These are phyloP conservation scores for Salix dunnii DNA, from an alignment of 345 rosid species.

Conservation along the genomic window DNA sequence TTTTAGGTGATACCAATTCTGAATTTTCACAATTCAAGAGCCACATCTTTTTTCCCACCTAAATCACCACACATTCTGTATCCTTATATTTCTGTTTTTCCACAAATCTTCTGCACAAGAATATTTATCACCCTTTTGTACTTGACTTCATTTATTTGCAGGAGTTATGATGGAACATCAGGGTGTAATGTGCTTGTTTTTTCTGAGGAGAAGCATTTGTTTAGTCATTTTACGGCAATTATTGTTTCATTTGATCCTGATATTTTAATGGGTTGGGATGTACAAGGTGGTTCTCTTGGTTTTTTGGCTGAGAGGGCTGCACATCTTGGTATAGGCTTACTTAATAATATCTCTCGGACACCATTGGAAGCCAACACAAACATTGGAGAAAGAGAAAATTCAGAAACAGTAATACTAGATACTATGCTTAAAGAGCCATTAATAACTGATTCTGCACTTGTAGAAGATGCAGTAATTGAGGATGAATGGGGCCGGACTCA, in stretches of 20 bases:
- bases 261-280: constrained; percentile 86
- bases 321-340: constrained; percentile 80
- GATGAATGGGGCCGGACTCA: constrained; percentile 99
- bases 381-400: constrained; percentile 26
- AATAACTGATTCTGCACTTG: constrained; percentile 36
- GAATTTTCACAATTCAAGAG: neutral
- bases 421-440: constrained; percentile 36
- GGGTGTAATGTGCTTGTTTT: constrained; percentile 53
- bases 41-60: neutral
- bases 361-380: constrained; percentile 42
- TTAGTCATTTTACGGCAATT: constrained; percentile 49
- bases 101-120: neutral
- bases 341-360: constrained; percentile 69
- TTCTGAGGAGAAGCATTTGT: constrained; percentile 60
- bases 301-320: constrained; percentile 95
- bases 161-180: constrained; percentile 71
- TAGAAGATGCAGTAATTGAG: constrained; percentile 59
- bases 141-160: constrained; percentile 25
- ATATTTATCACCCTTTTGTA: constrained; percentile 7
- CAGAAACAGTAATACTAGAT: constrained; percentile 35
- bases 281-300: constrained; percentile 90
- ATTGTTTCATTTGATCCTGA: constrained; percentile 71
- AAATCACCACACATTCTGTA: too few relatives aligned
- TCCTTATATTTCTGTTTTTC: neutral
- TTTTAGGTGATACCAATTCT: neutral